Percentiles rank a stretch among this genome's conserved stretches.
Conservation (phyloP, 2,329 filamentous ascomycete genomes). For the Corinectria fuckeliana region DNA sequence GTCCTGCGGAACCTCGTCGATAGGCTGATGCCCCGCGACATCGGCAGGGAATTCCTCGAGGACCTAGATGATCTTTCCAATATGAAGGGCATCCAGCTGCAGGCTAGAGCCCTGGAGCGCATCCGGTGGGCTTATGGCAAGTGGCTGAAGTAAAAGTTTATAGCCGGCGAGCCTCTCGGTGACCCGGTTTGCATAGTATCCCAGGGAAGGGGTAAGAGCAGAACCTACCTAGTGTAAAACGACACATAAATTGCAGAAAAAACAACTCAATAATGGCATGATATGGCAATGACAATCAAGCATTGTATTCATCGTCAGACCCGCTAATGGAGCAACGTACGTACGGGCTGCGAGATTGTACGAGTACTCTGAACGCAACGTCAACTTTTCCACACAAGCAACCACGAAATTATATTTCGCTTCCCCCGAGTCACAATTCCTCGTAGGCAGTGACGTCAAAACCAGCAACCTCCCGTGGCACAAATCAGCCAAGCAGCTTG, state of each 20-base stretch:
- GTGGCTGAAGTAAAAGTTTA: conserved; percentile 61
- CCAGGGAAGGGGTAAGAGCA: conserved; percentile 17
- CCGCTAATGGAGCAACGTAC: not conserved
- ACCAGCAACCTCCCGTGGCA: not conserved
- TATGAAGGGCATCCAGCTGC: conserved; percentile 77
- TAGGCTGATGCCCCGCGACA: conserved; percentile 72
- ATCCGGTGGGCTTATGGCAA: conserved; percentile 90
- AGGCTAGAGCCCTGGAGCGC: conserved; percentile 79
- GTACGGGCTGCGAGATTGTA: not conserved
- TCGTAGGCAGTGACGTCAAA: not conserved
- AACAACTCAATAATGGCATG: conserved; percentile 14
- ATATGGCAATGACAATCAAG: not conserved
- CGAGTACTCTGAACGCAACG: not conserved
- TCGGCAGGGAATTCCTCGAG: conserved; percentile 85
- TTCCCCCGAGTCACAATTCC: not conserved
- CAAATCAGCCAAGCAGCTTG: conserved; percentile 51
- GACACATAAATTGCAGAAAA: conserved; percentile 29
- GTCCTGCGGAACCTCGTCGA: conserved; percentile 70
- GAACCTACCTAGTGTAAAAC: conserved; percentile 17
- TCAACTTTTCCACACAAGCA: not conserved
- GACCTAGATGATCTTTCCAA: conserved; percentile 88
- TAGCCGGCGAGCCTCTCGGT: not conserved
- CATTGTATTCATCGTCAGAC: not conserved
- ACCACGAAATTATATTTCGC: not conserved
- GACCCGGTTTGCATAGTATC: conserved; percentile 24